Percentiles rank a stretch among this genome's conserved stretches.
Evolutionary conservation across 2,329 filamentous ascomycete species (phyloP).

Genomic region (Rhinocladiella similis): DNA sequence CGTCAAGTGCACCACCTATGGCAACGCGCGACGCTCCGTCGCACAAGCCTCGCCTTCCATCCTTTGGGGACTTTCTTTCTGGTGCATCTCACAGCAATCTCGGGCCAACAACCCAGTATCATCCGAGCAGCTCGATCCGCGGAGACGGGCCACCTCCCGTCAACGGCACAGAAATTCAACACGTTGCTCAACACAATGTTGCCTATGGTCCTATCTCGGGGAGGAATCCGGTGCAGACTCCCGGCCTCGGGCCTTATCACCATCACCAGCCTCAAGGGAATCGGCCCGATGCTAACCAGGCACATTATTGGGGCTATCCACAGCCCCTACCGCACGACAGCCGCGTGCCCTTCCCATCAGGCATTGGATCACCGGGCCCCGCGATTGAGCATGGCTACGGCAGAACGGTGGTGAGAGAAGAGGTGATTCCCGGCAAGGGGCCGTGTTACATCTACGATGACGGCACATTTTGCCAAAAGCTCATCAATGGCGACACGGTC

Average conservation of each 20-base stretch:
- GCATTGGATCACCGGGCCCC: slow-evolving; percentile 29
- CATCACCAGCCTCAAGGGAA: slow-evolving; percentile 2
- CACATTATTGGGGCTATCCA: slow-evolving; percentile 9
- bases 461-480: slow-evolving; percentile 75
- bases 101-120: slow-evolving; percentile 1
- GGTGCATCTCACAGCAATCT: slow-evolving; percentile 14
- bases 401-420: slow-evolving; percentile 40
- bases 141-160: no score
- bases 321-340: neutral
- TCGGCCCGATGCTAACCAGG: neutral
- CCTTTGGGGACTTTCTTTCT: slow-evolving; percentile 26
- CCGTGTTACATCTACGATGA: slow-evolving; percentile 86
- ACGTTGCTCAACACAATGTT: slow-evolving; percentile 3
- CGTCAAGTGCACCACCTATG: slow-evolving; percentile 4
- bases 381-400: slow-evolving; percentile 5
- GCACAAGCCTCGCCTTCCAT: slow-evolving; percentile 22
- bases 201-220: slow-evolving; percentile 2
- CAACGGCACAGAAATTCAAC: neutral
- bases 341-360: neutral
- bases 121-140: neutral
- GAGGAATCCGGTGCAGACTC: neutral
- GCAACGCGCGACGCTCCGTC: slow-evolving; percentile 1
- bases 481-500: slow-evolving; percentile 81
- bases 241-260: neutral
- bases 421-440: slow-evolving; percentile 68